phyloP scores from a whole-genome alignment of 371 early-diverging fungal genomes.

The Haplosporangium sp. region DNA sequence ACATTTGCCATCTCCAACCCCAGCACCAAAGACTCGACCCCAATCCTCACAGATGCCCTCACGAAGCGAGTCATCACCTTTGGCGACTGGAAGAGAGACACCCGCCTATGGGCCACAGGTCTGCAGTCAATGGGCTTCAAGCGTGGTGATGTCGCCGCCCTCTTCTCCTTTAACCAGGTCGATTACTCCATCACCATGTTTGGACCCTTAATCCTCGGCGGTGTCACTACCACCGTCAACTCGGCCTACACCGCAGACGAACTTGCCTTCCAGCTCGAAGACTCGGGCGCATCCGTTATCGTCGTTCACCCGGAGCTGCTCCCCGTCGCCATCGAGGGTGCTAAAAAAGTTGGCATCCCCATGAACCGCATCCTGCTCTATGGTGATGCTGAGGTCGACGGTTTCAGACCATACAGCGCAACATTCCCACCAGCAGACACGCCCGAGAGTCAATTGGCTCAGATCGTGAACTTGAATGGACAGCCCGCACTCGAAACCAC shows the following conservation, averaged over 20 bases:
- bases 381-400: constrained; percentile 59
- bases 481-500: constrained; percentile 46
- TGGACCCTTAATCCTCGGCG: constrained; percentile 69
- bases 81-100: constrained; percentile 63
- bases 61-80: constrained; percentile 67
- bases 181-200: constrained; percentile 63
- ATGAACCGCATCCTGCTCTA: constrained; percentile 63
- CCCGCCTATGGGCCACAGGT: constrained; percentile 75
- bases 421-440: constrained; percentile 48
- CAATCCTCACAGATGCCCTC: constrained; percentile 66
- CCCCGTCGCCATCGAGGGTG: constrained; percentile 67
- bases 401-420: constrained; percentile 41
- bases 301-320: constrained; percentile 62
- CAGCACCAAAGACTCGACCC: constrained; percentile 49
- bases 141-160: constrained; percentile 74
- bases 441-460: constrained; percentile 37
- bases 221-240: constrained; percentile 78
- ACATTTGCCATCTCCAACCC: constrained; percentile 47
- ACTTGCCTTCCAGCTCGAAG: constrained; percentile 76
- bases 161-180: constrained; percentile 79
- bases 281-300: constrained; percentile 74
- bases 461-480: constrained; percentile 37
- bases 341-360: constrained; percentile 64
- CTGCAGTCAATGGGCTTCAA: constrained; percentile 71
- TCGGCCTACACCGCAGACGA: constrained; percentile 82